Evolutionary conservation across 2,329 filamentous ascomycete genomes (phyloP), one percentile per base, ranked within the genome.

Genomic region (Hypoxylon sp.): DNA sequence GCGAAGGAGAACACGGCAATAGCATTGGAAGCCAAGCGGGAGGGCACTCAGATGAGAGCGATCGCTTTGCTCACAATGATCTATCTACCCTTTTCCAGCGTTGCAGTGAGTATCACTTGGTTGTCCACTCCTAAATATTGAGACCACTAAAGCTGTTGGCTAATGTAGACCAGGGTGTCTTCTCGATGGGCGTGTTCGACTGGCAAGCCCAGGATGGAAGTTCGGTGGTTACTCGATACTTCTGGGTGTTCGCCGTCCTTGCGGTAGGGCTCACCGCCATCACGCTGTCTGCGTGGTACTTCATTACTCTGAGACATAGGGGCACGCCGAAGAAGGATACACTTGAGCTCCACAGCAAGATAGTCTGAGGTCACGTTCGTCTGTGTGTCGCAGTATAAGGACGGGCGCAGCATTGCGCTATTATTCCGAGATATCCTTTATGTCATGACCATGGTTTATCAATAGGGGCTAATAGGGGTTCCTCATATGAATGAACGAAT

Each of bases 61-160:
- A 72, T 72, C 20, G 69, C 70, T 1, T 37, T 71, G 4, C 37
- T 72, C 18, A 70, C 68, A 1, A 72, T 73, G 69, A 54, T 70
- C 2, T 72, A 70, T 37, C 26, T 72, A 17, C 69, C 67, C 0
- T 58, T 69, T 5, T 66, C 68, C 0, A 69, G 65, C 13, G 65
- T 72, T 40, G 70, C 67, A 6, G 69, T 71, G 63, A 42, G 66
- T 55, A 5, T 3, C 11, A 33, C 29, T n/a, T 33, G 3, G 3
- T 33, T n/a, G 2, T n/a, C 4, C 9, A 11, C 15, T 3, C 37
- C 20, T 3, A 18, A 0, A 17, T 15, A 18, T 15, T n/a, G 17
- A 20, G 35, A 24, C 13, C 5, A n/a, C n/a, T 23, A 10, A 17
- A 27, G 0, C 13, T 0, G 11, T 45, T 11, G 3, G 15, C 26